Percentiles rank a stretch among this genome's conserved stretches.
These are phyloP conservation scores for Rhipidocladum racemiflorum DNA, from an alignment of 176 grass and related monocot species.

Conservation along the genomic window DNA sequence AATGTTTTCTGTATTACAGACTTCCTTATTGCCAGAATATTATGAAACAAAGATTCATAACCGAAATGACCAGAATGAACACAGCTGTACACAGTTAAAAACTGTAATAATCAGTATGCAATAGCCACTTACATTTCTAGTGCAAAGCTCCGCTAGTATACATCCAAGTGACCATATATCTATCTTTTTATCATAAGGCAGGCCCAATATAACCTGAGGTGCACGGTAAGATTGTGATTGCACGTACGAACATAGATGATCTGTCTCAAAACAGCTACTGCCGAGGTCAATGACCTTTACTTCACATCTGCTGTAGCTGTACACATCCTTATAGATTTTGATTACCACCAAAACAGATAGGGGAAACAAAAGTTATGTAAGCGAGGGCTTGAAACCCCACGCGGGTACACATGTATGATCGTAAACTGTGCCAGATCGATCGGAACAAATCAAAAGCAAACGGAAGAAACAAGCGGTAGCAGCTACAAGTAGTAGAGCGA, in stretches of 20 bases:
- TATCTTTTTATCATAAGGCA: conserved; percentile 98
- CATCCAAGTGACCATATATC: conserved; percentile 99
- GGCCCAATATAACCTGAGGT: conserved; percentile 90
- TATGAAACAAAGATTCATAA: background rate
- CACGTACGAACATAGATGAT: conserved; percentile 93
- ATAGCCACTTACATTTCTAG: conserved; percentile 83
- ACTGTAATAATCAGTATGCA: background rate
- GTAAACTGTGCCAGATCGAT: too few species aligned
- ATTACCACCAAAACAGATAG: too few species aligned
- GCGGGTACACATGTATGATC: too few species aligned
- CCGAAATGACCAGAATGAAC: background rate
- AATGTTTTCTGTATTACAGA: background rate
- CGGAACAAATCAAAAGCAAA: too few species aligned
- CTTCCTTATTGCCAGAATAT: background rate
- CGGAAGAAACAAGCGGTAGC: too few species aligned
- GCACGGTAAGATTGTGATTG: conserved; percentile 96
- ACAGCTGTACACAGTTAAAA: background rate
- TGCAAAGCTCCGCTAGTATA: conserved; percentile 97
- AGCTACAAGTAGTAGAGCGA: too few species aligned
- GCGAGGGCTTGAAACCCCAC: too few species aligned
- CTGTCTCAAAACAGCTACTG: conserved; percentile 98
- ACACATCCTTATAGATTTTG: too few species aligned
- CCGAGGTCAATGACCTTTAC: conserved; percentile 98
- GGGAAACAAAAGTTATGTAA: too few species aligned
- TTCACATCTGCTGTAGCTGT: conserved; percentile 99